A percentile compares a stretch with the other conserved stretches of the same genome.
phyloP scores from a whole-genome alignment of 2,329 filamentous ascomycete genomes.

The Hypoxylon sp. region DNA sequence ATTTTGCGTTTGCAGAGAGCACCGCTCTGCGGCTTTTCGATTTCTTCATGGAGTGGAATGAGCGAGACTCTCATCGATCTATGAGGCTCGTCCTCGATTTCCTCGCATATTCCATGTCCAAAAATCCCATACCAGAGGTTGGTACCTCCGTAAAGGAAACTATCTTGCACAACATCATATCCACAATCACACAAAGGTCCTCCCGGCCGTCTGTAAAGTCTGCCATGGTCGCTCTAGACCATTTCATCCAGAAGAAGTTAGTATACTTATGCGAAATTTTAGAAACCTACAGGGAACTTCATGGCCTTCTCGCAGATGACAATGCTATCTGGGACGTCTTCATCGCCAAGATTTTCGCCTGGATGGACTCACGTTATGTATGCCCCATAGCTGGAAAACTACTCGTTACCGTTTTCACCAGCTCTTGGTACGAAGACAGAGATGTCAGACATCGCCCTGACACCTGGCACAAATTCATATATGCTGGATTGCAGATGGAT shows the following conservation, averaged over 20 bases:
- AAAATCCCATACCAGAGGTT: constrained; percentile 60
- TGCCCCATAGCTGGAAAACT: constrained; percentile 72
- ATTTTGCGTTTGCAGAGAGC: constrained; percentile 65
- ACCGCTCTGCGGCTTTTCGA: constrained; percentile 66
- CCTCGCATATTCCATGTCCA: constrained; percentile 63
- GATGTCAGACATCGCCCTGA: constrained; percentile 55
- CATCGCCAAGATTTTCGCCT: constrained; percentile 63
- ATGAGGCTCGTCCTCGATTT: constrained; percentile 73
- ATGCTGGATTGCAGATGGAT: constrained; percentile 62
- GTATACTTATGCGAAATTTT: constrained; percentile 63
- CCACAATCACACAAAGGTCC: constrained; percentile 70
- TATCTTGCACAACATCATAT: constrained; percentile 66
- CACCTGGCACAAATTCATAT: constrained; percentile 69
- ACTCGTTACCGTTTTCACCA: constrained; percentile 68
- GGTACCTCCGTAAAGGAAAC: constrained; percentile 57
- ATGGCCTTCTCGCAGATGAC: constrained; percentile 44
- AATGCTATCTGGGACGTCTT: constrained; percentile 64
- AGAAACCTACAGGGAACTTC: constrained; percentile 56
- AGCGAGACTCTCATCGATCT: constrained; percentile 73
- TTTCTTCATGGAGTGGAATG: constrained; percentile 76
- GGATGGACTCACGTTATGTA: constrained; percentile 69
- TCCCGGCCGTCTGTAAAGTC: constrained; percentile 76
- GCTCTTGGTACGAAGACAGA: constrained; percentile 55
- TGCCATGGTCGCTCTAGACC: constrained; percentile 74
- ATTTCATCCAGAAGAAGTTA: constrained; percentile 72